Conservation (phyloP, 208 protist genomes). For the Acanthamoeba sp. region DNA sequence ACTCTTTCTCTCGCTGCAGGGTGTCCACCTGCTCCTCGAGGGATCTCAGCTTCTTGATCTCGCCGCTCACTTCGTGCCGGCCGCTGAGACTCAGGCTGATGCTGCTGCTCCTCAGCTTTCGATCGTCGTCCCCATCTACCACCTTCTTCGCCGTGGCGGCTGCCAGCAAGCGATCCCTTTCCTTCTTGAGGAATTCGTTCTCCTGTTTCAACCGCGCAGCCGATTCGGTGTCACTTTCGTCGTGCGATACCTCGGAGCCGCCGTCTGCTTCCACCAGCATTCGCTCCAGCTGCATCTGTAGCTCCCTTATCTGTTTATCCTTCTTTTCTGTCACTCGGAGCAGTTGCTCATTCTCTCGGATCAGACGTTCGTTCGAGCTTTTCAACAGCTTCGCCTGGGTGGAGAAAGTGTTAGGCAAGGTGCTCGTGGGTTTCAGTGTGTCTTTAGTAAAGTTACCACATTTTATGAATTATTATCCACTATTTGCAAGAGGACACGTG, state of each 20-base stretch:
- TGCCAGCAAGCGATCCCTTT: conserved; percentile 28
- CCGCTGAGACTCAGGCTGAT: conserved; percentile 2
- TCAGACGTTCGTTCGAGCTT: conserved; percentile 48
- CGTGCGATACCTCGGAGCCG: neutral
- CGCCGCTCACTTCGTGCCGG: conserved; percentile 7
- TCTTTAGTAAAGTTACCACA: neutral
- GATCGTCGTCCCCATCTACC: neutral
- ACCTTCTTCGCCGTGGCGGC: conserved; percentile 1
- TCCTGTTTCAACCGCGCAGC: conserved; percentile 7
- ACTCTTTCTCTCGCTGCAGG: conserved; percentile 43
- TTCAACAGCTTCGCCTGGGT: conserved; percentile 61
- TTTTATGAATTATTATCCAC: neutral
- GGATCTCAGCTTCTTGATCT: conserved; percentile 25
- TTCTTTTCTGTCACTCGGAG: conserved; percentile 27
- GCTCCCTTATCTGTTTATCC: conserved; percentile 38
- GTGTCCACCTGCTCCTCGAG: conserved; percentile 50
- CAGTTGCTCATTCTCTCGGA: conserved; percentile 46
- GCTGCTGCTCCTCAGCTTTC: neutral
- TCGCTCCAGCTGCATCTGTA: conserved; percentile 11
- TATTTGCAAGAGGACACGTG: neutral
- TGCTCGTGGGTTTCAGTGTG: neutral
- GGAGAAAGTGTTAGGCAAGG: no score
- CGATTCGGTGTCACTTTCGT: neutral
- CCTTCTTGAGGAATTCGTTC: conserved; percentile 60
- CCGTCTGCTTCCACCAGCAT: neutral